Evolutionary conservation across 1,139 yeast genomes (phyloP).

Genomic region (Geotrichum cucujoidarum): DNA sequence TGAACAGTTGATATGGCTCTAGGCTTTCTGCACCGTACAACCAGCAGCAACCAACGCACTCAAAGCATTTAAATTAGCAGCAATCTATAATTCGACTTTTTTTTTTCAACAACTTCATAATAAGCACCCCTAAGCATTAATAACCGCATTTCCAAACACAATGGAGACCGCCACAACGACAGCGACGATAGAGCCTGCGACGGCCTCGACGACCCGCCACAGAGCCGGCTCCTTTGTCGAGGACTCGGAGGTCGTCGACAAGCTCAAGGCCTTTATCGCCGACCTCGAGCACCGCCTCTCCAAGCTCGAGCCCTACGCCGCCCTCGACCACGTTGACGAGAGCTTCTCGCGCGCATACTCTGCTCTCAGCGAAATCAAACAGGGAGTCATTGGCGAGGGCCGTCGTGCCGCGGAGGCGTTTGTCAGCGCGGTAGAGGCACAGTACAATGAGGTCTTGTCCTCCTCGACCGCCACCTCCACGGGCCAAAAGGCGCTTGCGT

Average conservation of each 20-base stretch:
- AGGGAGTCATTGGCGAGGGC: constrained; percentile 34
- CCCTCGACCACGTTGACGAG: constrained; percentile 34
- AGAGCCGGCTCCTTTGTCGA: neutral
- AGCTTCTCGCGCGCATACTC: constrained; percentile 32
- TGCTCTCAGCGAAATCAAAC: constrained; percentile 31
- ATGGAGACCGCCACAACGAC: constrained; percentile 7
- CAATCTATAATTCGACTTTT: no score
- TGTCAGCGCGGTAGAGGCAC: constrained; percentile 29
- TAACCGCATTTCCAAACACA: no score
- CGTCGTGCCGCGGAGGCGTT: constrained; percentile 34
- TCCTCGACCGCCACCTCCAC: constrained; percentile 6
- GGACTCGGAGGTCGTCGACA: constrained; percentile 3
- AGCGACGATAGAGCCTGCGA: neutral
- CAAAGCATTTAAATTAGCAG: no score
- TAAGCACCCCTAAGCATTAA: no score
- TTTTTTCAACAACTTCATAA: no score
- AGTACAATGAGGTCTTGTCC: constrained; percentile 22
- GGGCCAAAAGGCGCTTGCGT: constrained; percentile 23
- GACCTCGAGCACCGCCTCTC: constrained; percentile 31
- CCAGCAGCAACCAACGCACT: no score
- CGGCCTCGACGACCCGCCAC: constrained; percentile 3
- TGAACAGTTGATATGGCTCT: no score
- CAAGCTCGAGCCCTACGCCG: constrained; percentile 33
- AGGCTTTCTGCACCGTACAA: no score
- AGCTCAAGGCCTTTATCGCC: constrained; percentile 1